phyloP scores from a whole-genome alignment of 2,329 filamentous ascomycete genomes.

The Herpomyces periplanetae region DNA sequence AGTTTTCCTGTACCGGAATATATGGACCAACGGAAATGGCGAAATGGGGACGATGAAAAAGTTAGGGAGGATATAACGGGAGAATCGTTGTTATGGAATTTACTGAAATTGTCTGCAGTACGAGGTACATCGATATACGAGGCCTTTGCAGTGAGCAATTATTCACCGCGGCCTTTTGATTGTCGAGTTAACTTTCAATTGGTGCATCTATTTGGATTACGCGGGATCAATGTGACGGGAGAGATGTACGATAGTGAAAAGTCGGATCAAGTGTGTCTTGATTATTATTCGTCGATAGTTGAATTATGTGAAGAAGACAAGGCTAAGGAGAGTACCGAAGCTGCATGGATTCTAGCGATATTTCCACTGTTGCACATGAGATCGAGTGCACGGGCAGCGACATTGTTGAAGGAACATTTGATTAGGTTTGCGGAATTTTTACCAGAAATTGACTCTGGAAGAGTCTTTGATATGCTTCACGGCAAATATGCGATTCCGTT shows the following conservation, averaged over 20 bases:
- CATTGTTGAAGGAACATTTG: neutral
- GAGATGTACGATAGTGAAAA: too few species aligned
- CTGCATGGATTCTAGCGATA: slow-evolving; percentile 30
- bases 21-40: slow-evolving; percentile 16
- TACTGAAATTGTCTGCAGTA: slow-evolving; percentile 40
- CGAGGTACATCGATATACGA: slow-evolving; percentile 9
- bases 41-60: slow-evolving; percentile 17
- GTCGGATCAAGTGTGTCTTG: too few species aligned
- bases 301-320: slow-evolving; percentile 9
- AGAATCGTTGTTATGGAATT: slow-evolving; percentile 50
- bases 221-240: slow-evolving; percentile 9
- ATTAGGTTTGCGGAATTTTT: slow-evolving; percentile 20
- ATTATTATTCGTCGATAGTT: too few species aligned
- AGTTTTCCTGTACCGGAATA: slow-evolving; percentile 33
- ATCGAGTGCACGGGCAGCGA: slow-evolving; percentile 2
- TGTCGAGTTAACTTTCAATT: slow-evolving; percentile 53
- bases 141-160: slow-evolving; percentile 26
- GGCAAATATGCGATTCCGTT: slow-evolving; percentile 26
- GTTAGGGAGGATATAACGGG: slow-evolving; percentile 16
- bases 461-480: slow-evolving; percentile 17
- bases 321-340: slow-evolving; percentile 18
- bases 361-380: slow-evolving; percentile 8
- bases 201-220: slow-evolving; percentile 17
- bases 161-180: slow-evolving; percentile 31
- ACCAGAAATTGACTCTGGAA: slow-evolving; percentile 14